Evolutionary conservation across 768 basidiomycete genomes (phyloP).

Genomic region (Mycena filopes): DNA sequence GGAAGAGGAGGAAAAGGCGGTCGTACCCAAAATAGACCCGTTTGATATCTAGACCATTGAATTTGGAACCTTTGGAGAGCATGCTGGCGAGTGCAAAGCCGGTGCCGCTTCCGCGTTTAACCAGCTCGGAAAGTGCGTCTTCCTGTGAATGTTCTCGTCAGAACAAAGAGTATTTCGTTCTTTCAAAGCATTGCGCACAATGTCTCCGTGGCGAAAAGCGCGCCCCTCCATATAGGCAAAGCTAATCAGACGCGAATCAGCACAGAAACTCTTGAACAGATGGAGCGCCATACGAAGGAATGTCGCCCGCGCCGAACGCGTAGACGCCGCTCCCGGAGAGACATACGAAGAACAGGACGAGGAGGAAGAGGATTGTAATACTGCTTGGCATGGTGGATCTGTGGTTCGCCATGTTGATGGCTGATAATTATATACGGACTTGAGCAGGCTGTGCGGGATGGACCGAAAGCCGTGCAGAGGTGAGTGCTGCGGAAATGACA

Average conservation of each 20-base stretch:
- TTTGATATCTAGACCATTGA: conserved; percentile 84
- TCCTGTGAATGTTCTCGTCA: conserved; percentile 59
- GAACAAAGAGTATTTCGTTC: conserved; percentile 34
- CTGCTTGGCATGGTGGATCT: conserved; percentile 44
- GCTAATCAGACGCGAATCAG: conserved; percentile 46
- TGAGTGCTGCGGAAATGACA: background rate
- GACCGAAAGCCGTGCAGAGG: too few relatives aligned
- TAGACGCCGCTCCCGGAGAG: conserved; percentile 67
- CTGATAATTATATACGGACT: conserved; percentile 30
- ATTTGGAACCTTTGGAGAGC: conserved; percentile 73
- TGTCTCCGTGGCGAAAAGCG: conserved; percentile 91
- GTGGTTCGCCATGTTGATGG: too few relatives aligned
- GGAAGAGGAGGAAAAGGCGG: too few relatives aligned
- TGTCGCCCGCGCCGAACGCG: conserved; percentile 89
- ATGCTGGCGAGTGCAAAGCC: conserved; percentile 69
- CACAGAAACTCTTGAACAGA: conserved; percentile 18
- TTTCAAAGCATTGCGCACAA: conserved; percentile 57
- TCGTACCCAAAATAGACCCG: conserved; percentile 85
- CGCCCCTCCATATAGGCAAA: conserved; percentile 89
- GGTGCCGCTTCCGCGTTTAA: conserved; percentile 64
- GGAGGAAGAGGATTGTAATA: conserved; percentile 53
- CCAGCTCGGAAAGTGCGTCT: conserved; percentile 69
- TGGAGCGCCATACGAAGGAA: conserved; percentile 66
- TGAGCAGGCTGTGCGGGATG: background rate
- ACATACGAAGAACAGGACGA: conserved; percentile 66